Evolutionary conservation across 768 basidiomycete species (phyloP), one percentile per base, ranked within the genome.

Genomic region (Jaapia argillacea): DNA sequence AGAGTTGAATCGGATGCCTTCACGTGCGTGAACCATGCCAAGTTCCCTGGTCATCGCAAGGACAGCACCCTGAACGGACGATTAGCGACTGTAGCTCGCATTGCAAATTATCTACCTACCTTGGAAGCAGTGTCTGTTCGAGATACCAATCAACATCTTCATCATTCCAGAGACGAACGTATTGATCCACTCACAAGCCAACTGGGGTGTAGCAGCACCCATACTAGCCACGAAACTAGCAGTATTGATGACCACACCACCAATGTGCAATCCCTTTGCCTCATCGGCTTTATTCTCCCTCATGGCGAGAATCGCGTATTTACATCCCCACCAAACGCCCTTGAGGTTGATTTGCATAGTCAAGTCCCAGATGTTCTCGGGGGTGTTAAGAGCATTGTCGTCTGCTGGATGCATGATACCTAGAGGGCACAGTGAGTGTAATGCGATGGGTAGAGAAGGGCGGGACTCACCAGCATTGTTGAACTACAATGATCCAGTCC

Each of bases 311-410:
- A 99, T 93, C 4, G 94, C 96, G 56, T 98, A 83, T 65, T 97
- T 98, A 73, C 86, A 93, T 24, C 96, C 96, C 82, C 85, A 99
- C 96, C 94, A 98, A 47, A 98, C 96, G 41, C 96, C 96, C 66
- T 98, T 99, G 57, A 94, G 77, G 61, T 98, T 98, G 69, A 97
- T 80, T 49, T 82, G 75, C 82, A 87, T 87, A 2, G 87, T 90
- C 45, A 90, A 69, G 58, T 89, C 87, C 94, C 96, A 99, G 63
- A 98, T 90, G 41, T 73, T 77, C 64, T 99, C 96, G 58, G 94
- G 91, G 14, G 96, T 99, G 61, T 90, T 94, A 56, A 97, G 69
- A 10, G 94, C 96, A 58, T 91, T 82, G 58, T 96, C 94, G 53
- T 99, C 94, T 6, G 70, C 78, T 14, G 90, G 81, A 59, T 97